phyloP scores from a whole-genome alignment of 169 alveolate genomes.

The Babesia bovis region DNA sequence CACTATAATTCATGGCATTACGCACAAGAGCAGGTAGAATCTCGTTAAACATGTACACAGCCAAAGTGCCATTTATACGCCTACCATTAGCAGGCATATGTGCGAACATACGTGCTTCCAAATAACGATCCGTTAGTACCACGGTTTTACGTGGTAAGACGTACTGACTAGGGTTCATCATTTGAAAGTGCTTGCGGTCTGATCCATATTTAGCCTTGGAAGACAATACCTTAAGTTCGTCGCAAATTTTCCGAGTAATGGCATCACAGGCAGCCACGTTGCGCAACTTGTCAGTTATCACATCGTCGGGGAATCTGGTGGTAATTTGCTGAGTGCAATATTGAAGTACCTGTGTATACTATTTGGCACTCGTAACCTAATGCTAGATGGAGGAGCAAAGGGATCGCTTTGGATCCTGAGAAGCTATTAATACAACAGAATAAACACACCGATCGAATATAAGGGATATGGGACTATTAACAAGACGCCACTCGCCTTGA shows the following conservation, averaged over 20 bases:
- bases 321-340: too few species aligned
- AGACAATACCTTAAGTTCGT: neutral
- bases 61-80: conserved; percentile 42
- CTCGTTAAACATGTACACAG: conserved; percentile 33
- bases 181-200: neutral
- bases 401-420: conserved; percentile 77
- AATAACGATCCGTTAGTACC: conserved; percentile 18
- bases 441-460: conserved; percentile 26
- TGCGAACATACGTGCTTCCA: conserved; percentile 44
- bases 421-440: neutral
- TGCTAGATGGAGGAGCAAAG: conserved; percentile 76
- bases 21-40: conserved; percentile 35
- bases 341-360: conserved; percentile 46
- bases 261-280: conserved; percentile 69
- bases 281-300: conserved; percentile 25
- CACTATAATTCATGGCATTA: conserved; percentile 5
- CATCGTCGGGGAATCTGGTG: conserved; percentile 60
- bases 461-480: conserved; percentile 27
- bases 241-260: conserved; percentile 29
- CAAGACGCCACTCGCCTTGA: conserved; percentile 65
- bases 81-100: conserved; percentile 59
- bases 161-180: conserved; percentile 47
- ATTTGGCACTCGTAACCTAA: conserved; percentile 67
- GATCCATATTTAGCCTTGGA: neutral
- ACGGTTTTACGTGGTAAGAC: conserved; percentile 50